Conservation (phyloP, 2,329 filamentous ascomycete species). For the Ophiostoma montium region DNA sequence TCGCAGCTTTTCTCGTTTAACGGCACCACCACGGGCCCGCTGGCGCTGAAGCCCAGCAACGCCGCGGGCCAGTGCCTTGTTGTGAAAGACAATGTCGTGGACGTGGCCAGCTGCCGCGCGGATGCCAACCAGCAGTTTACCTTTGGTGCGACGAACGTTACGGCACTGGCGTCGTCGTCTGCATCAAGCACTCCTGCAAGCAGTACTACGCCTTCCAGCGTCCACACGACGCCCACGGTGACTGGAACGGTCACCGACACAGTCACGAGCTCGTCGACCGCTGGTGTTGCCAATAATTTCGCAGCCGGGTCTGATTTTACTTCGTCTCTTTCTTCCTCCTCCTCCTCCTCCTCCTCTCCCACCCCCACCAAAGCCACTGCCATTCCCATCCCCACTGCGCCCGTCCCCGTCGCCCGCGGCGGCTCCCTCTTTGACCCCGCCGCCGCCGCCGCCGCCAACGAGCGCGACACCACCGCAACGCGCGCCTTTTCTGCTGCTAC, state of each 20-base stretch:
- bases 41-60: slow-evolving; percentile 32
- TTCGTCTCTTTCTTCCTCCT: background rate
- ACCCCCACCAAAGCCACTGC: slow-evolving; percentile 5
- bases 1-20: slow-evolving; percentile 38
- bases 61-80: slow-evolving; percentile 32
- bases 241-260: background rate
- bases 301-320: background rate
- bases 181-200: background rate
- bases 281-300: background rate
- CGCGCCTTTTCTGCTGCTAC: slow-evolving; percentile 30
- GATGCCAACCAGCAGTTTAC: slow-evolving; percentile 30
- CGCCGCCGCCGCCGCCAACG: slow-evolving; percentile 34
- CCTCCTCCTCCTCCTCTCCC: background rate
- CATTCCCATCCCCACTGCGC: slow-evolving; percentile 1
- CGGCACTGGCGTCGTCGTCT: background rate
- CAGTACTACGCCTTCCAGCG: background rate
- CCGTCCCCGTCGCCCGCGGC: slow-evolving; percentile 35
- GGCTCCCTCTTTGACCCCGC: slow-evolving; percentile 34
- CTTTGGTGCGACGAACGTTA: slow-evolving; percentile 17
- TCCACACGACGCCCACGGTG: background rate
- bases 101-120: slow-evolving; percentile 28
- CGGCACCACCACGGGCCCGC: slow-evolving; percentile 25
- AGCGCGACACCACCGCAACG: slow-evolving; percentile 31
- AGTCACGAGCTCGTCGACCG: background rate
- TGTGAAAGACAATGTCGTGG: slow-evolving; percentile 28